Evolutionary conservation across 352 stramenopile genomes (phyloP).

Genomic region (Phytophthora colocasiae): DNA sequence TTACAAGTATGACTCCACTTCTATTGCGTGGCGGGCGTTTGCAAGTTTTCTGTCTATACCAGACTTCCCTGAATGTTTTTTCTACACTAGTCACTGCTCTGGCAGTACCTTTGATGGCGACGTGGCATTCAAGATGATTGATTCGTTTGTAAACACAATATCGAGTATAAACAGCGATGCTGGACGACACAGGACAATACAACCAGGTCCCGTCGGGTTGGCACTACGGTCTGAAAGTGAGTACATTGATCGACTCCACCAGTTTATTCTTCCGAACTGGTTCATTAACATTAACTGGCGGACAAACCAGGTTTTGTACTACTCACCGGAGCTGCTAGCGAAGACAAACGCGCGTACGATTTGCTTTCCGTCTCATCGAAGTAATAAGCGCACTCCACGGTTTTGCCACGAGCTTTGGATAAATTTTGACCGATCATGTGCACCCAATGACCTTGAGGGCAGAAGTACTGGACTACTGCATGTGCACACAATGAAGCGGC

Average conservation of each 20-base stretch:
- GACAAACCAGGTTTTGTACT: slow-evolving; percentile 46
- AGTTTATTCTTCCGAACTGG: slow-evolving; percentile 44
- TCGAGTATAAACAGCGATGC: slow-evolving; percentile 1
- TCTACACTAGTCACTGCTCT: slow-evolving; percentile 34
- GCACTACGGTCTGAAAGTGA: slow-evolving; percentile 29
- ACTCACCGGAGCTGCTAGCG: slow-evolving; percentile 28
- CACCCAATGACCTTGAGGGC: slow-evolving; percentile 6
- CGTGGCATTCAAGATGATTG: slow-evolving; percentile 42
- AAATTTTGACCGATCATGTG: slow-evolving; percentile 34
- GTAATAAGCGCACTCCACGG: background rate
- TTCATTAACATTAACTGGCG: slow-evolving; percentile 43
- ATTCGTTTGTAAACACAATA: slow-evolving; percentile 35
- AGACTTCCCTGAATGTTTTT: slow-evolving; percentile 38
- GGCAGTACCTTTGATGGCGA: slow-evolving; percentile 12
- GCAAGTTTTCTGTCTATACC: slow-evolving; percentile 18
- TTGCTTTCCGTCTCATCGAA: slow-evolving; percentile 28
- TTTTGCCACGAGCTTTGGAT: slow-evolving; percentile 37
- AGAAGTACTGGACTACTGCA: slow-evolving; percentile 18
- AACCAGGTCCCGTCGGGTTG: slow-evolving; percentile 3
- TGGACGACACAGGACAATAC: background rate
- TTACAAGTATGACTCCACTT: slow-evolving; percentile 56
- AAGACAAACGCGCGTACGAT: slow-evolving; percentile 3
- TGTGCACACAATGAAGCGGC: slow-evolving; percentile 27
- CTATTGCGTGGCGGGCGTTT: slow-evolving; percentile 38
- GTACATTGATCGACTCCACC: slow-evolving; percentile 54